Percentiles rank a stretch among this genome's conserved stretches.
phyloP scores from a whole-genome alignment of 2,329 filamentous ascomycete species.

The Cladosporium oxysporum region DNA sequence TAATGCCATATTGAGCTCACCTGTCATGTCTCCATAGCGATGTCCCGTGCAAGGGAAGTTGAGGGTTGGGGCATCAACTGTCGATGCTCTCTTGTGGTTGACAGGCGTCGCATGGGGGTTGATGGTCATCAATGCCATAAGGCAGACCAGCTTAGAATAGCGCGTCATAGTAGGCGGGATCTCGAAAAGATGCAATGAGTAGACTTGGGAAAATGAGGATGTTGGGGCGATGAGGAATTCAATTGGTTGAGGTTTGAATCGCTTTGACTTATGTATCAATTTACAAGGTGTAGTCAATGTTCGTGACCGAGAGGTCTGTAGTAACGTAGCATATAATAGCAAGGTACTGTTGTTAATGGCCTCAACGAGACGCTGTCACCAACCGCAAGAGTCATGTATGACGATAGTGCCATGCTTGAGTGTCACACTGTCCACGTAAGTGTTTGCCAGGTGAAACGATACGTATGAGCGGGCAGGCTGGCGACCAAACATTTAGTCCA shows the following conservation, averaged over 20 bases:
- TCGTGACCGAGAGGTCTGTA: not conserved
- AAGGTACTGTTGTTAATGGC: too few species aligned
- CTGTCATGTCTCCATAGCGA: not conserved
- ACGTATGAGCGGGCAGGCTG: too few species aligned
- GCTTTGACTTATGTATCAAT: not conserved
- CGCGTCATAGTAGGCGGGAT: not conserved
- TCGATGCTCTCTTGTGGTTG: not conserved
- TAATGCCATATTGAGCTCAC: not conserved
- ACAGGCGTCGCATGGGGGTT: not conserved
- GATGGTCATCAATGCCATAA: not conserved
- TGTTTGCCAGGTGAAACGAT: not conserved
- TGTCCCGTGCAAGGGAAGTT: not conserved
- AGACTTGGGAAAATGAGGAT: not conserved
- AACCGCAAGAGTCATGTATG: not conserved
- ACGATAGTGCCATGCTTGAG: not conserved
- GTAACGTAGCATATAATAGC: not conserved
- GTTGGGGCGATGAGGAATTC: not conserved
- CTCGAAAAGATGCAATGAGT: not conserved
- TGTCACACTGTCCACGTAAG: not conserved
- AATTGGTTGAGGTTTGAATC: not conserved
- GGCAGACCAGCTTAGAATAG: not conserved
- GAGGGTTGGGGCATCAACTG: not conserved
- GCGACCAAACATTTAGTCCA: too few species aligned
- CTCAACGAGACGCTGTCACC: too few species aligned
- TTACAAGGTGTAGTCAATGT: not conserved